These are phyloP conservation scores for Hypoxylon fuscum DNA, from an alignment of 495 filamentous ascomycete genomes.

Conservation along the genomic window DNA sequence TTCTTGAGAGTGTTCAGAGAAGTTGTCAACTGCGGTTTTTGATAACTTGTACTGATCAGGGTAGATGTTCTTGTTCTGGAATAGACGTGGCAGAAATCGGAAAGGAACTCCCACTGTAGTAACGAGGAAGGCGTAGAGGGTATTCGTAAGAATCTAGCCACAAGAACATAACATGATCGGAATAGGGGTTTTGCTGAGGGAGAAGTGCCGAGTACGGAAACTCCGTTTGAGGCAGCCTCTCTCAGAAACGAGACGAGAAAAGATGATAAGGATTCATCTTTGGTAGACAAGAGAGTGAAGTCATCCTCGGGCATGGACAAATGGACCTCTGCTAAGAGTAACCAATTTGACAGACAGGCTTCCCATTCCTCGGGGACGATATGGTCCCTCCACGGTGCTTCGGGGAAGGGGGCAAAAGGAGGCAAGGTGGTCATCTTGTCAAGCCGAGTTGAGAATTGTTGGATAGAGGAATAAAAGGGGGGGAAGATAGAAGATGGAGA, in stretches of 20 bases:
- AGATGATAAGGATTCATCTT: constrained; percentile 62
- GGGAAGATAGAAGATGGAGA: not conserved
- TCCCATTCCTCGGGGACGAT: constrained; percentile 79
- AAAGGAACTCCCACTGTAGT: constrained; percentile 65
- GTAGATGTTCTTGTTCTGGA: constrained; percentile 55
- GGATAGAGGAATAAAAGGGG: not conserved
- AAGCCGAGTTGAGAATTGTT: not conserved
- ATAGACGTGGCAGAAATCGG: constrained; percentile 65
- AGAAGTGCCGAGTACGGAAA: constrained; percentile 52
- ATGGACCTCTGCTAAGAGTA: constrained; percentile 68
- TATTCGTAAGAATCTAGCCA: constrained; percentile 56
- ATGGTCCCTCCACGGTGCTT: constrained; percentile 69
- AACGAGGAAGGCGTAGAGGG: constrained; percentile 55
- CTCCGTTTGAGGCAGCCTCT: constrained; percentile 55
- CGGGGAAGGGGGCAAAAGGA: constrained; percentile 77
- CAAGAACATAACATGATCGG: constrained; percentile 68
- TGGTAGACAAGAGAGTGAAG: constrained; percentile 58
- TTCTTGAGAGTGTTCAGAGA: constrained; percentile 54
- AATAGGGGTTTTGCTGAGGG: constrained; percentile 63
- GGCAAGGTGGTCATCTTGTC: constrained; percentile 57
- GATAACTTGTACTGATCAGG: constrained; percentile 41
- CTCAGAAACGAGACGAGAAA: constrained; percentile 72
- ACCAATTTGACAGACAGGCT: constrained; percentile 80
- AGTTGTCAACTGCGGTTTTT: constrained; percentile 47
- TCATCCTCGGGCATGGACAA: constrained; percentile 64